Base-by-base conservation (phyloP, 2,329 filamentous ascomycete genomes). In the Aspergillus novofumigatus region DNA sequence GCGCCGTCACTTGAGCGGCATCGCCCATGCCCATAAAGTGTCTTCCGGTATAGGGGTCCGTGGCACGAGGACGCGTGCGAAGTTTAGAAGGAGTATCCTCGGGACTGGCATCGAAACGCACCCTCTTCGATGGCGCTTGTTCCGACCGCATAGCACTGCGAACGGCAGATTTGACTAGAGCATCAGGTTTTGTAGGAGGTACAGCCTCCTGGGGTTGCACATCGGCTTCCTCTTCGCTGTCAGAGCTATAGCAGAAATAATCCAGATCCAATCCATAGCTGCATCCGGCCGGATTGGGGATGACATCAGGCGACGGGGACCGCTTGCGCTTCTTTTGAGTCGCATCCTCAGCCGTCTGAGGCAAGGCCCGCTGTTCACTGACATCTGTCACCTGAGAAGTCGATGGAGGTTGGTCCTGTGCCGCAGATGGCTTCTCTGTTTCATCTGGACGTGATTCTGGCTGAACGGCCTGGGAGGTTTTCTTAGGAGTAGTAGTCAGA, bases 251-350 rank as follows among this genome's bases (percentile, higher is more conserved):
- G 42, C 56, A 65, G 58, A 77, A 77, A 51, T 75, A 78, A 20
- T 71, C 67, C 26, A 70, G 58, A 51, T 76, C 65, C 64, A 78
- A 61, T 10, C 76, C 75, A 64, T 76, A 78, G 51, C 75, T 76
- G 29, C 61, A 66, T 10, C 72, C 74, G 14, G 64, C 57, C 8
- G 76, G 76, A 55, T 77, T 77, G 4, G 75, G 76, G 51, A 78
- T 78, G 14, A 68, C 58, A 44, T 76, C 71, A 20, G 74, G 75
- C 38, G 73, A 73, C 4, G 68, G 68, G n/a, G 67, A 64, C 10
- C 74, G 70, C 60, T 75, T 76, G 56, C 75, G 74, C 64, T 77
- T 77, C 55, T 68, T 71, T 25, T 64, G 54, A 28, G 41, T 54
- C 17, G 53, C 20, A 7, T 59, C 35, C 28, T 28, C 56, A 51